Evolutionary conservation across 208 protist genomes (phyloP).

Genomic region (Trypanosoma boissoni): DNA sequence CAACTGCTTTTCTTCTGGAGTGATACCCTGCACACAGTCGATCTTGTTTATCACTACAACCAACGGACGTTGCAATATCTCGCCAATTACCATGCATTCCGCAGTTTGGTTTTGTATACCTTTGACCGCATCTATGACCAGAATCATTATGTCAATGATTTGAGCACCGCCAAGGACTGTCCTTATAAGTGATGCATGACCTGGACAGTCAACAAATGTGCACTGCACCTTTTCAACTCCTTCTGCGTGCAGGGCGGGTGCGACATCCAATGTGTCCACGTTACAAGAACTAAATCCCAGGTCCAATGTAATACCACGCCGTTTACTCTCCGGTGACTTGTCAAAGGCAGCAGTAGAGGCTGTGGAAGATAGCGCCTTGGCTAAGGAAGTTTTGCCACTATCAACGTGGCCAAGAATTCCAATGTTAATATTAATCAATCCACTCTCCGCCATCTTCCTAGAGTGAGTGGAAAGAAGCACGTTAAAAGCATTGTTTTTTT

Average conservation of each 20-base stretch:
- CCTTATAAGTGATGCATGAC: constrained; percentile 97
- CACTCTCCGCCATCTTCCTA: not conserved
- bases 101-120: constrained; percentile 98
- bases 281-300: constrained; percentile 95
- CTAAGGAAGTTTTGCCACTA: constrained; percentile 95
- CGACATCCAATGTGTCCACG: constrained; percentile 13
- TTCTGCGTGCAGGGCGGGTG: constrained; percentile 22
- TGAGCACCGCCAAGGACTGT: constrained; percentile 98
- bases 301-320: constrained; percentile 97
- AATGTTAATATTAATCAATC: constrained; percentile 91
- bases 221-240: constrained; percentile 54
- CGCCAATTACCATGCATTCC: constrained; percentile 90
- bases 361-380: constrained; percentile 89
- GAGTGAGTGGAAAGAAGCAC: not conserved
- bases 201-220: constrained; percentile 98
- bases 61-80: constrained; percentile 76
- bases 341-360: constrained; percentile 97
- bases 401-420: constrained; percentile 97
- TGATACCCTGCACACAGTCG: constrained; percentile 75
- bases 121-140: constrained; percentile 97
- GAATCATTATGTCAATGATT: constrained; percentile 98
- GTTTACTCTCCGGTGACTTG: constrained; percentile 96
- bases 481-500: too few species aligned
- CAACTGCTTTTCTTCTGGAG: constrained; percentile 19
- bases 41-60: constrained; percentile 97